Conservation (phyloP, 73 alveolate genomes). For the Halteria grandinella region DNA sequence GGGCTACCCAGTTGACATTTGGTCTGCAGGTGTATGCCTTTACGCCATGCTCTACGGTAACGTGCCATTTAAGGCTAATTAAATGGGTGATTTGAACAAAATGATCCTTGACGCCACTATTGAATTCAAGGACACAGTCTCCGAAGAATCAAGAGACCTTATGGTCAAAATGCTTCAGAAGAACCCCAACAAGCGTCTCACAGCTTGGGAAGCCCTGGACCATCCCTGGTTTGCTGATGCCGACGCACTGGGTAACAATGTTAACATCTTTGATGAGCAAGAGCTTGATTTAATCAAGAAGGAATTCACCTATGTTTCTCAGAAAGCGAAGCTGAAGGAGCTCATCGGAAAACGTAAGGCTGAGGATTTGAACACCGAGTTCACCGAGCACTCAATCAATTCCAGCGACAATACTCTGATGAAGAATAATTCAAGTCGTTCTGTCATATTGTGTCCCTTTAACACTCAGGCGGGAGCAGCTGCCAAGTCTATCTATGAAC, state of each 20-base stretch:
- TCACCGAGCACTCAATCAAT: slow-evolving; percentile 56
- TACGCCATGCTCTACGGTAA: slow-evolving; percentile 78
- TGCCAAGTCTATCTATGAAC: slow-evolving; percentile 1
- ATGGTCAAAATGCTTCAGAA: slow-evolving; percentile 54
- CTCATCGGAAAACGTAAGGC: not conserved
- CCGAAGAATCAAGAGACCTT: slow-evolving; percentile 65
- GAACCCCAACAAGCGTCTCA: slow-evolving; percentile 57
- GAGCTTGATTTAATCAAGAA: slow-evolving; percentile 61
- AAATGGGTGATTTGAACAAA: slow-evolving; percentile 68
- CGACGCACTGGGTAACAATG: slow-evolving; percentile 14
- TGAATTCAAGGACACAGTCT: slow-evolving; percentile 63
- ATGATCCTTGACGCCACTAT: slow-evolving; percentile 47
- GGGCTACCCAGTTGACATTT: slow-evolving; percentile 67
- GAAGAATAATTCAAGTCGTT: slow-evolving; percentile 55
- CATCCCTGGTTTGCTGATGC: slow-evolving; percentile 71
- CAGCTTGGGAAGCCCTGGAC: slow-evolving; percentile 50
- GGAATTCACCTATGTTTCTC: slow-evolving; percentile 62
- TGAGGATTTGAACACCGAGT: slow-evolving; percentile 46
- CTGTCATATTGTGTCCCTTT: slow-evolving; percentile 68
- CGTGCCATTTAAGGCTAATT: slow-evolving; percentile 79
- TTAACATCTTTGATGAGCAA: slow-evolving; percentile 61
- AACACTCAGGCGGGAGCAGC: slow-evolving; percentile 43
- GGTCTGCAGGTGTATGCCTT: slow-evolving; percentile 76
- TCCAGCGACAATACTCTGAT: slow-evolving; percentile 48
- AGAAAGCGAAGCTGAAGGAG: slow-evolving; percentile 28